These are phyloP conservation scores for Rhynchosporium agropyri DNA, from an alignment of 2,329 filamentous ascomycete genomes.

Conservation along the genomic window DNA sequence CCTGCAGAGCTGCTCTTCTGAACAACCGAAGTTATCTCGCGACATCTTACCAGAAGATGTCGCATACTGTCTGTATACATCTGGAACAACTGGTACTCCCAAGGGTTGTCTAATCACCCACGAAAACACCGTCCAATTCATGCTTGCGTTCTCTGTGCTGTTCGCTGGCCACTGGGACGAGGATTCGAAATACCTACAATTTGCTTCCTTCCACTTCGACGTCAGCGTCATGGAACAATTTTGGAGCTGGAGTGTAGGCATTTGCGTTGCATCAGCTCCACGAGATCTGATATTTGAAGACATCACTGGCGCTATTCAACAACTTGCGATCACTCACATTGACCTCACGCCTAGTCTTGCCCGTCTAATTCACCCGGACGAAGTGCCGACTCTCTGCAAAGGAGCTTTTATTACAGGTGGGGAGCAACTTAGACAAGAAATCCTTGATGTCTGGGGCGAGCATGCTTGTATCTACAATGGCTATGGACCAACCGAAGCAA, in stretches of 20 bases:
- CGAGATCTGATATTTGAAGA: slow-evolving; percentile 86
- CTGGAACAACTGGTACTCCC: slow-evolving; percentile 45
- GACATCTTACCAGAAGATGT: slow-evolving; percentile 36
- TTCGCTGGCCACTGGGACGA: slow-evolving; percentile 75
- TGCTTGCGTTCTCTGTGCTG: slow-evolving; percentile 81
- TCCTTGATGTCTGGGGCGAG: slow-evolving; percentile 82
- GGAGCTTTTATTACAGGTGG: slow-evolving; percentile 94
- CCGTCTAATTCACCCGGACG: slow-evolving; percentile 73
- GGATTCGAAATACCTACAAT: slow-evolving; percentile 83
- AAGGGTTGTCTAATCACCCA: slow-evolving; percentile 78
- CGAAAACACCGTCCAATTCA: slow-evolving; percentile 84
- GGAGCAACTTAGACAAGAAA: slow-evolving; percentile 85
- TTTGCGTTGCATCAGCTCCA: slow-evolving; percentile 79
- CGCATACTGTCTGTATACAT: slow-evolving; percentile 44
- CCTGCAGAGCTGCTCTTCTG: slow-evolving; percentile 24
- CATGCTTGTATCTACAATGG: slow-evolving; percentile 86
- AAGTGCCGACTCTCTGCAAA: slow-evolving; percentile 76
- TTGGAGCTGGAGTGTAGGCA: slow-evolving; percentile 92
- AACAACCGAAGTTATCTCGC: slow-evolving; percentile 36
- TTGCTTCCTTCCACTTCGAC: slow-evolving; percentile 93
- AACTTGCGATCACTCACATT: slow-evolving; percentile 81
- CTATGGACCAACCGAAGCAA: slow-evolving; percentile 89
- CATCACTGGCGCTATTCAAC: slow-evolving; percentile 70
- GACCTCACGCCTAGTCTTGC: slow-evolving; percentile 90
- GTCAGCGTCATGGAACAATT: slow-evolving; percentile 93